A percentile compares a stretch with the other conserved stretches of the same genome.
Evolutionary conservation across 2,329 filamentous ascomycete species (phyloP).

Genomic region (Arthroderma uncinatum): DNA sequence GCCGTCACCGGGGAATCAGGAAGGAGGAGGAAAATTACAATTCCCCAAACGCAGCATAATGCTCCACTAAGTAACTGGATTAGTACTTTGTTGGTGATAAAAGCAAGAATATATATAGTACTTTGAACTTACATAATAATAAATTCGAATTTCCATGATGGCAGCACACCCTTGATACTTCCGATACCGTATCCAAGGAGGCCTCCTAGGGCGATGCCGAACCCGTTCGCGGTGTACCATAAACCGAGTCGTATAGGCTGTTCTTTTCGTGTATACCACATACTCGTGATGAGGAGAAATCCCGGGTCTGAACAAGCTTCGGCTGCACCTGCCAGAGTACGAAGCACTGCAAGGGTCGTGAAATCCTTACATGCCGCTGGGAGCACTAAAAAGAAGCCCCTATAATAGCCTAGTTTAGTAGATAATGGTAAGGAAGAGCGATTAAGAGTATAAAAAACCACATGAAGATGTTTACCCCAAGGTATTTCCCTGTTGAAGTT

Average conservation of each 20-base stretch:
- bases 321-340: conserved; percentile 46
- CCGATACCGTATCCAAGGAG: conserved; percentile 50
- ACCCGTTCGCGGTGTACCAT: conserved; percentile 50
- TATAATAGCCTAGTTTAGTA: conserved; percentile 11
- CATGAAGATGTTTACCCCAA: conserved; percentile 48
- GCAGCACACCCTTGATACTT: conserved; percentile 45
- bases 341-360: conserved; percentile 43
- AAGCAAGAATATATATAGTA: background rate
- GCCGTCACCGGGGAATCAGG: conserved; percentile 49
- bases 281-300: conserved; percentile 54
- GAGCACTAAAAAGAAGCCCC: conserved; percentile 42
- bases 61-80: conserved; percentile 27
- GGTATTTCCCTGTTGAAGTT: conserved; percentile 36
- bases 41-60: conserved; percentile 49
- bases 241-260: conserved; percentile 51
- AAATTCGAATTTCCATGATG: conserved; percentile 58
- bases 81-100: background rate
- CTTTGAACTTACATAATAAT: conserved; percentile 42
- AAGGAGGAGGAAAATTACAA: conserved; percentile 46
- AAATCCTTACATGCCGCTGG: conserved; percentile 47
- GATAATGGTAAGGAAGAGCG: background rate
- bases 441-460: conserved; percentile 28
- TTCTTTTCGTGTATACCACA: conserved; percentile 55
- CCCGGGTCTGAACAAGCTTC: conserved; percentile 49
- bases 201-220: conserved; percentile 49